These are phyloP conservation scores for Excoecaria agallocha DNA, from an alignment of 345 rosid genomes.

Conservation along the genomic window DNA sequence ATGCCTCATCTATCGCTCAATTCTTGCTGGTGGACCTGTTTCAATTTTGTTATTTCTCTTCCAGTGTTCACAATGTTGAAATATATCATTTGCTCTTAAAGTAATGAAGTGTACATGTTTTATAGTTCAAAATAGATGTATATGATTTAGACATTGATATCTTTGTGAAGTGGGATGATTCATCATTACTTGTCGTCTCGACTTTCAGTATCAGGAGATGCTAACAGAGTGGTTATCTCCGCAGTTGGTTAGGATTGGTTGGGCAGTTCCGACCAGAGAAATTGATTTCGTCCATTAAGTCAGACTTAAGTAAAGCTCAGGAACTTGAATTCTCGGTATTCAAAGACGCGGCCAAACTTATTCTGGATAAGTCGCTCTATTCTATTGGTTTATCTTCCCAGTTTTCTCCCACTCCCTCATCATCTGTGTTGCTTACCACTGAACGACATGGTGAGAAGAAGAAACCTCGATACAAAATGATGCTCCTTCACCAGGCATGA, in stretches of 20 bases:
- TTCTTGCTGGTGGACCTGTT: too few relatives aligned
- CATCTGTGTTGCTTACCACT: constrained; percentile 49
- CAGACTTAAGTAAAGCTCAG: constrained; percentile 46
- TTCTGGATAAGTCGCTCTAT: constrained; percentile 73
- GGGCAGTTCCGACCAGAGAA: constrained; percentile 82
- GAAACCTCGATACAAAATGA: constrained; percentile 53
- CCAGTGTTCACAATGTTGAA: too few relatives aligned
- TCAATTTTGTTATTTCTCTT: too few relatives aligned
- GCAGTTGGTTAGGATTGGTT: constrained; percentile 74
- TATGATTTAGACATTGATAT: not conserved
- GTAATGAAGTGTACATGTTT: not conserved
- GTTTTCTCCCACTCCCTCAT: constrained; percentile 44
- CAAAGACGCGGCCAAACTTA: constrained; percentile 52
- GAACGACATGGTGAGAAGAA: constrained; percentile 60
- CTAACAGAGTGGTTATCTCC: not conserved
- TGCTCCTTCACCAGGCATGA: constrained; percentile 64
- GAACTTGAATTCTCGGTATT: constrained; percentile 50
- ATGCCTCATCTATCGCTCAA: too few relatives aligned
- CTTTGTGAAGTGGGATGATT: not conserved
- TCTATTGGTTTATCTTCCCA: constrained; percentile 61
- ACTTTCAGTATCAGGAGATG: not conserved
- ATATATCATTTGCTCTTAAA: too few relatives aligned
- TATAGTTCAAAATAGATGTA: not conserved
- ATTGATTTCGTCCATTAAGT: constrained; percentile 55
- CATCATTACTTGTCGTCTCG: not conserved